phyloP scores from a whole-genome alignment of 441 rosid genomes.

The Brassica balearica region DNA sequence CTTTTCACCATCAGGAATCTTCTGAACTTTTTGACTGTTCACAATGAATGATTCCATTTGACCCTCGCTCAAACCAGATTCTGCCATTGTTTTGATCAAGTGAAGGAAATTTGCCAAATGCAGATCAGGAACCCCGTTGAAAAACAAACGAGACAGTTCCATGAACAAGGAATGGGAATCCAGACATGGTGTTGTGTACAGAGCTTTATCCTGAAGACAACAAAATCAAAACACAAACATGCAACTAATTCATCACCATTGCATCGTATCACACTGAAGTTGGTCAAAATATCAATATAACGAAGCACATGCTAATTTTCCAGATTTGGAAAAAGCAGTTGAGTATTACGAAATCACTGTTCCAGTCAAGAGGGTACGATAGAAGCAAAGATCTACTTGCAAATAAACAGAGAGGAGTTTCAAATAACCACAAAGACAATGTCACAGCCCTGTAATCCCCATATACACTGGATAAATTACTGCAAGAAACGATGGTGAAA shows the following conservation, averaged over 20 bases:
- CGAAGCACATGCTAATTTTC: slow-evolving; percentile 16
- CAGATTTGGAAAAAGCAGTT: neutral
- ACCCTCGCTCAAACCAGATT: slow-evolving; percentile 74
- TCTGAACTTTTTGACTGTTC: slow-evolving; percentile 76
- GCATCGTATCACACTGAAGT: slow-evolving; percentile 19
- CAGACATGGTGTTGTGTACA: slow-evolving; percentile 64
- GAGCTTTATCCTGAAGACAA: slow-evolving; percentile 68
- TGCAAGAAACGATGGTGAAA: slow-evolving; percentile 9
- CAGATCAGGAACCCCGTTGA: slow-evolving; percentile 71
- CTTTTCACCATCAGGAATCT: slow-evolving; percentile 72
- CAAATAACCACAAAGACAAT: slow-evolving; percentile 24
- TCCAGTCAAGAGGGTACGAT: slow-evolving; percentile 5
- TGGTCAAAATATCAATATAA: neutral
- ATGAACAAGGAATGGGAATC: slow-evolving; percentile 78
- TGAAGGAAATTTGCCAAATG: slow-evolving; percentile 93
- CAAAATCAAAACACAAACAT: slow-evolving; percentile 18
- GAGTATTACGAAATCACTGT: slow-evolving; percentile 2
- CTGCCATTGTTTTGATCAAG: slow-evolving; percentile 79
- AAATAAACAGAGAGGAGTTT: slow-evolving; percentile 16
- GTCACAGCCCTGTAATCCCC: slow-evolving; percentile 13
- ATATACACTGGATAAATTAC: slow-evolving; percentile 2
- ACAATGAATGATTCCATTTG: slow-evolving; percentile 75
- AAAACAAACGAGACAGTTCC: slow-evolving; percentile 87
- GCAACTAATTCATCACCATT: slow-evolving; percentile 3
- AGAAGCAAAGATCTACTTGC: slow-evolving; percentile 27